phyloP scores from a whole-genome alignment of 345 rosid genomes.

The Tarenaya hassleriana region DNA sequence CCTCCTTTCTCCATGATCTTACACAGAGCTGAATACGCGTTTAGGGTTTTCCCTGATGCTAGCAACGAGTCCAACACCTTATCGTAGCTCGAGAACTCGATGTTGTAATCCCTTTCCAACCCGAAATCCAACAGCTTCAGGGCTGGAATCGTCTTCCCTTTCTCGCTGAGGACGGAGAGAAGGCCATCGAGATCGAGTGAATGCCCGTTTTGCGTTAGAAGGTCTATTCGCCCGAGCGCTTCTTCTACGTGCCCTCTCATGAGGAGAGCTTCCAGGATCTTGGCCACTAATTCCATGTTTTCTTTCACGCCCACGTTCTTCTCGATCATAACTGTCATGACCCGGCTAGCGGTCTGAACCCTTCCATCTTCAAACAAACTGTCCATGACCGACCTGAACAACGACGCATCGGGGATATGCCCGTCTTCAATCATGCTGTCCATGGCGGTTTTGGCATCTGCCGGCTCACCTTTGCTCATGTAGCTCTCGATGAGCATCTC shows the following conservation, averaged over 20 bases:
- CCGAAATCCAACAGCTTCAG: constrained; percentile 64
- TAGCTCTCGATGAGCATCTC: constrained; percentile 69
- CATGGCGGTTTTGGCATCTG: constrained; percentile 77
- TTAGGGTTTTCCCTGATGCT: constrained; percentile 77
- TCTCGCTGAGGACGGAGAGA: constrained; percentile 54
- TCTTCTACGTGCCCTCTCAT: constrained; percentile 89
- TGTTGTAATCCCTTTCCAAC: constrained; percentile 56
- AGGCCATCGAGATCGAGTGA: constrained; percentile 52
- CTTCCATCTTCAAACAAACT: constrained; percentile 80
- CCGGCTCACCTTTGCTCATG: constrained; percentile 88
- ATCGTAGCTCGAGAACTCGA: constrained; percentile 60
- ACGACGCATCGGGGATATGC: constrained; percentile 53
- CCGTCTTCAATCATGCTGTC: constrained; percentile 89
- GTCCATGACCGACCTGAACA: constrained; percentile 79
- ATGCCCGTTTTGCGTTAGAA: constrained; percentile 51
- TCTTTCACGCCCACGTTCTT: constrained; percentile 68
- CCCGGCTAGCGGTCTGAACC: constrained; percentile 90
- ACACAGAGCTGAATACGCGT: constrained; percentile 76
- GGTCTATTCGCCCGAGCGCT: constrained; percentile 78
- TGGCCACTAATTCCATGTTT: constrained; percentile 67
- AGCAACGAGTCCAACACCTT: constrained; percentile 81
- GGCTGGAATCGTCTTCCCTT: constrained; percentile 84
- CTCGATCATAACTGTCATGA: constrained; percentile 80
- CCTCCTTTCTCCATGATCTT: constrained; percentile 80
- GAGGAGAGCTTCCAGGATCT: constrained; percentile 78